These are phyloP conservation scores for Elasticomyces elasticus DNA, from an alignment of 495 filamentous ascomycete species.

Conservation along the genomic window DNA sequence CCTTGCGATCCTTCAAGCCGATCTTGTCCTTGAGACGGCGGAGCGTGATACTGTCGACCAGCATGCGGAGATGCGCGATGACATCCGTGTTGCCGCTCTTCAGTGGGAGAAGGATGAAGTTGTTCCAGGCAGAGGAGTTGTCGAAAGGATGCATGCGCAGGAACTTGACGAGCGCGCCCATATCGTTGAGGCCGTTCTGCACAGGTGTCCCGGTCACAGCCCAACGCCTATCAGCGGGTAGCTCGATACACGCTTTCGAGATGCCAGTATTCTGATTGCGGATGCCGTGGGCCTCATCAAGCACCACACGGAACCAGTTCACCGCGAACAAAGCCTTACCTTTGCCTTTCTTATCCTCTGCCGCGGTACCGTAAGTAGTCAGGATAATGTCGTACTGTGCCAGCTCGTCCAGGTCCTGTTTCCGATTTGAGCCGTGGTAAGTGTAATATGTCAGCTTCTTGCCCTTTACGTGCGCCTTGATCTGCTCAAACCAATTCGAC, in stretches of 20 bases:
- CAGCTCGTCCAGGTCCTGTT: conserved; percentile 55
- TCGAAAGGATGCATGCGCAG: conserved; percentile 79
- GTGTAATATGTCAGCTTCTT: conserved; percentile 56
- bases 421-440: conserved; percentile 73
- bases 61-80: conserved; percentile 72
- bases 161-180: conserved; percentile 84
- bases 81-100: conserved; percentile 72
- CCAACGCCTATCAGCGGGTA: conserved; percentile 78
- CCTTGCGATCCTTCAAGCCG: conserved; percentile 48
- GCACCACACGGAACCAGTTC: conserved; percentile 88
- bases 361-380: conserved; percentile 82
- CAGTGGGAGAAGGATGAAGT: conserved; percentile 73
- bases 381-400: conserved; percentile 72
- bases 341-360: conserved; percentile 53
- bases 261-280: conserved; percentile 70
- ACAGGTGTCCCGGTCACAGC: conserved; percentile 89
- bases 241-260: conserved; percentile 72
- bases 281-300: conserved; percentile 94
- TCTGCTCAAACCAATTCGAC: conserved; percentile 85
- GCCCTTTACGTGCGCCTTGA: conserved; percentile 64
- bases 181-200: conserved; percentile 84
- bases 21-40: conserved; percentile 89
- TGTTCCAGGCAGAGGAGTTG: conserved; percentile 58
- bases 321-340: conserved; percentile 60
- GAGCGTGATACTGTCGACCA: conserved; percentile 86